Evolutionary conservation across 805 yeast genomes (phyloP).

Genomic region (Ogataea kodamae): DNA sequence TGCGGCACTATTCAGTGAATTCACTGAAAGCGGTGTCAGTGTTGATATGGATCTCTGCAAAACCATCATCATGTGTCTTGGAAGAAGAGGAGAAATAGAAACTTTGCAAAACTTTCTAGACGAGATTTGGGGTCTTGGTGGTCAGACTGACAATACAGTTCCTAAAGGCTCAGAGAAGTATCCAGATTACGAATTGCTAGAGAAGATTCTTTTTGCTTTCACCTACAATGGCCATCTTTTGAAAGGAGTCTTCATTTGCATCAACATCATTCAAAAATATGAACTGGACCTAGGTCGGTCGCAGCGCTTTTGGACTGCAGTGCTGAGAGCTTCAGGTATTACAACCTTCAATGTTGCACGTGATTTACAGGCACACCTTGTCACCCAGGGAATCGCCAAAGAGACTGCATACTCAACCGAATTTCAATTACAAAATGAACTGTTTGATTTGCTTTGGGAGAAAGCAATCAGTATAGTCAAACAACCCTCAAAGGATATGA

Average conservation of each 20-base stretch:
- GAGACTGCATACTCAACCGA: constrained; percentile 7
- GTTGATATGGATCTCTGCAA: constrained; percentile 24
- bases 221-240: constrained; percentile 28
- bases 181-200: constrained; percentile 28
- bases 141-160: constrained; percentile 5
- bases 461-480: constrained; percentile 14
- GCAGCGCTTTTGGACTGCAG: constrained; percentile 26
- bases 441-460: constrained; percentile 28
- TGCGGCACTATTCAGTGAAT: constrained; percentile 17
- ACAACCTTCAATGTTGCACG: constrained; percentile 20
- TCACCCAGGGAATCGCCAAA: constrained; percentile 14
- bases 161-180: constrained; percentile 15
- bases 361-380: constrained; percentile 19
- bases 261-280: constrained; percentile 24
- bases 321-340: constrained; percentile 26
- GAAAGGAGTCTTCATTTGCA: constrained; percentile 28
- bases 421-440: constrained; percentile 18
- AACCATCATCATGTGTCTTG: constrained; percentile 28
- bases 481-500: constrained; percentile 22
- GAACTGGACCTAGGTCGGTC: constrained; percentile 19
- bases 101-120: constrained; percentile 25
- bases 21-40: constrained; percentile 16
- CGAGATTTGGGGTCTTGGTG: constrained; percentile 28
- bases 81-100: constrained; percentile 26
- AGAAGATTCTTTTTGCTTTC: constrained; percentile 30